These are phyloP conservation scores for Pyrenopolyporus hunteri DNA, from an alignment of 495 filamentous ascomycete genomes.

Conservation along the genomic window DNA sequence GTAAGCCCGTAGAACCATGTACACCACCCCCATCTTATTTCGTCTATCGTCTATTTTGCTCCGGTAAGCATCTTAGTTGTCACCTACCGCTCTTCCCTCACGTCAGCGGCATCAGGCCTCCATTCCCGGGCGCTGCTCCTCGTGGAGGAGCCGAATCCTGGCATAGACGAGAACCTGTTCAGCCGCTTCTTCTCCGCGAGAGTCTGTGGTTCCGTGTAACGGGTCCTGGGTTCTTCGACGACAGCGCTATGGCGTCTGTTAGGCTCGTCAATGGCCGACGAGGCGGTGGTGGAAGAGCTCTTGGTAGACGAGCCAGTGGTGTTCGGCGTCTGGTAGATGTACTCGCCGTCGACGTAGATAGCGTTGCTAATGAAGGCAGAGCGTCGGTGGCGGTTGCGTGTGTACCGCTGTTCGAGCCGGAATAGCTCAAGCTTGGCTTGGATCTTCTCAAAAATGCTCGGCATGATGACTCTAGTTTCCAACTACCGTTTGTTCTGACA, in stretches of 20 bases:
- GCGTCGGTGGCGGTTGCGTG: constrained; percentile 77
- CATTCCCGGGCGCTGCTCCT: constrained; percentile 34
- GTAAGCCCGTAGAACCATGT: constrained; percentile 7
- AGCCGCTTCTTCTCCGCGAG: constrained; percentile 43
- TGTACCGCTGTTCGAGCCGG: constrained; percentile 91
- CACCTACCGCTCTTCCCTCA: constrained; percentile 18
- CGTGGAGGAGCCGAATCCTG: constrained; percentile 52
- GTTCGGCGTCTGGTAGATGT: constrained; percentile 68
- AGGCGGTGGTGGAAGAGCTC: constrained; percentile 44
- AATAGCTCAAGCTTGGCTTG: constrained; percentile 80
- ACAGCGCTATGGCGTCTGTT: constrained; percentile 29
- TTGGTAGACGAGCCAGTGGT: constrained; percentile 55
- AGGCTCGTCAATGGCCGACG: constrained; percentile 22
- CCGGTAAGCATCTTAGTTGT: neutral
- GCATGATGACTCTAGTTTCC: constrained; percentile 17
- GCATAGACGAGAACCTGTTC: constrained; percentile 55
- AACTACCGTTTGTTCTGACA: neutral
- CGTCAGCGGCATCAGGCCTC: constrained; percentile 20
- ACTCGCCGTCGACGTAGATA: constrained; percentile 91
- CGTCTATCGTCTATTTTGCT: neutral
- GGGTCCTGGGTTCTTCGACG: constrained; percentile 24
- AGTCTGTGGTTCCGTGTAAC: constrained; percentile 20
- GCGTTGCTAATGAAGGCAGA: constrained; percentile 85
- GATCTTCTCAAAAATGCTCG: constrained; percentile 56
- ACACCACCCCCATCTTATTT: constrained; percentile 18